Percentiles rank a stretch among this genome's conserved stretches.
Conservation (phyloP, 257 asterid genomes). For the Coffea eugenioides region DNA sequence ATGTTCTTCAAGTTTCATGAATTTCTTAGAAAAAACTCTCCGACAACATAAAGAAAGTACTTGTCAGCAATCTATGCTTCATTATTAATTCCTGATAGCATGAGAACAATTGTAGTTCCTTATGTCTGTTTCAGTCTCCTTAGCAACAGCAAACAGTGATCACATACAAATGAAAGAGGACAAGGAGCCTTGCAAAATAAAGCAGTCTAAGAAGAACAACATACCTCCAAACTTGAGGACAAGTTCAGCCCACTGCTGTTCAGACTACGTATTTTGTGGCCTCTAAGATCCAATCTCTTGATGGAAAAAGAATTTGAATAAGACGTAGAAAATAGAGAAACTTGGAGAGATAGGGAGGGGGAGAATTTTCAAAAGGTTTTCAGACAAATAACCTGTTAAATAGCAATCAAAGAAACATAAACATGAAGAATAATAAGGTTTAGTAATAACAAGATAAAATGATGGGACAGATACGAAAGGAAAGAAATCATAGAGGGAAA, state of each 20-base stretch:
- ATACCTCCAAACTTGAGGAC: slow-evolving; percentile 90
- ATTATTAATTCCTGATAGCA: background rate
- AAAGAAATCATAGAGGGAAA: background rate
- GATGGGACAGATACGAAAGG: background rate
- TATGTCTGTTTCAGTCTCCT: background rate
- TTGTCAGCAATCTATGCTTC: background rate
- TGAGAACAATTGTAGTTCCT: background rate
- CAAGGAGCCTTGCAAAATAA: background rate
- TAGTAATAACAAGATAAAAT: slow-evolving; percentile 1
- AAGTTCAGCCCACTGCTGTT: slow-evolving; percentile 63
- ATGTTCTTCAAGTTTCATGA: background rate
- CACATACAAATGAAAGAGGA: too few species aligned
- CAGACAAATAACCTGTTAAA: background rate
- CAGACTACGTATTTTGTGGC: slow-evolving; percentile 88
- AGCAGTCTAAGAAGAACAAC: background rate
- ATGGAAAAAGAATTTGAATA: slow-evolving; percentile 25
- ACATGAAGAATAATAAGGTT: background rate
- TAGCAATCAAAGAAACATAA: background rate
- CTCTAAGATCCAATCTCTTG: slow-evolving; percentile 98
- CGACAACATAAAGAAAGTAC: background rate
- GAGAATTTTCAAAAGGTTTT: background rate
- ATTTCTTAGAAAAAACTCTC: background rate
- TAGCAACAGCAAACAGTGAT: background rate
- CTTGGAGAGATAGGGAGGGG: background rate
- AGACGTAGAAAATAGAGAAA: slow-evolving; percentile 3